Evolutionary conservation across 2,329 filamentous ascomycete species (phyloP), one percentile per base, ranked within the genome.

Genomic region (Colletotrichum gigasporum): DNA sequence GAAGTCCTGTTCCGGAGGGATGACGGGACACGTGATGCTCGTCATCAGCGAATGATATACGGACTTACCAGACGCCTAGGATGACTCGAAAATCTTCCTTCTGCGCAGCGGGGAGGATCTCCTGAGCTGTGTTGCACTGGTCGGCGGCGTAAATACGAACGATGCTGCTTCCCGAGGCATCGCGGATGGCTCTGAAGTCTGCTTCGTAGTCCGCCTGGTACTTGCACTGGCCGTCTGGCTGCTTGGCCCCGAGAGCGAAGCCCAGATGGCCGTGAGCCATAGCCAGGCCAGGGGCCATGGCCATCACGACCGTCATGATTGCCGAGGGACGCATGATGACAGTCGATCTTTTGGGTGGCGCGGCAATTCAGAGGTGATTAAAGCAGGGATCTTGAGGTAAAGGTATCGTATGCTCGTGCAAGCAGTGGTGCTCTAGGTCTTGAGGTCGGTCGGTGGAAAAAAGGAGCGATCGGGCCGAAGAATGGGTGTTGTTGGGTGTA

Each of bases 131-230:
- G 67, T 91, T 81, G 77, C 90, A 92, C 73, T 92, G 88, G 55
- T 81, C 84, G 16, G 88, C 87, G 18, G 89, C 83, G 76, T 92
- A 93, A 60, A 87, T 86, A 65, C 90, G 85, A 50, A 92, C 89
- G 35, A 91, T 70, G 34, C 79, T 86, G 39, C 80, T 76, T 60
- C 78, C 80, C 30, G 85, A 80, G 48, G 81, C 73, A 51, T 75
- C 72, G 69, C 82, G 81, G 71, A 92, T 82, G 51, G 85, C 83
- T 58, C 87, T 83, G 74, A 92, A 90, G 74, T 92, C 90, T 51
- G 78, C 80, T 69, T 87, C 83, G 76, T 90, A 92, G 76, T 92
- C 89, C 45, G 76, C 72, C 42, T 82, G 78, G 35, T 77, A 77
- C 78, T 92, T 92, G 84, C 90, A 92, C 30, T 65, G 58, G 41